These are phyloP conservation scores for Sclerotinia subarctica DNA, from an alignment of 2,329 filamentous ascomycete species.

Conservation along the genomic window DNA sequence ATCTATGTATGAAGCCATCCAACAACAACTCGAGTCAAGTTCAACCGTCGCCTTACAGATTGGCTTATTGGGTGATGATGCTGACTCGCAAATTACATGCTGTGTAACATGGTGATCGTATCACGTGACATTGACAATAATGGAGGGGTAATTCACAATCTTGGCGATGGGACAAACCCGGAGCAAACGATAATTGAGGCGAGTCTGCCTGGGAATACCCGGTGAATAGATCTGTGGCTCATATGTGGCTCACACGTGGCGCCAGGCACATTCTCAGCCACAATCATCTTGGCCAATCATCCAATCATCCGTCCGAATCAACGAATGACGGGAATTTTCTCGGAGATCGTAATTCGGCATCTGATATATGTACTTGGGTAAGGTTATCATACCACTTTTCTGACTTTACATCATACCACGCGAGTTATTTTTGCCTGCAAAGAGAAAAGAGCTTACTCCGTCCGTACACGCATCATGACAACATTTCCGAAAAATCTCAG, in stretches of 20 bases:
- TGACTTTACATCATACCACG: neutral
- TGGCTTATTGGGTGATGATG: too few species aligned
- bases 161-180: too few species aligned
- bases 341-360: slow-evolving; percentile 14
- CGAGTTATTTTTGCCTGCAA: neutral
- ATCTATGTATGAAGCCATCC: too few species aligned
- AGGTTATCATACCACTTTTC: neutral
- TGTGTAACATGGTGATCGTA: too few species aligned
- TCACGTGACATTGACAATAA: neutral
- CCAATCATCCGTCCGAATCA: too few species aligned
- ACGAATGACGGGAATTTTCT: slow-evolving; percentile 1
- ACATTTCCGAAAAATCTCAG: neutral
- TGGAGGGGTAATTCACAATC: neutral
- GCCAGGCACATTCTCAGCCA: too few species aligned
- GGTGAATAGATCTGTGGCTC: too few species aligned
- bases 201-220: too few species aligned
- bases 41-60: neutral
- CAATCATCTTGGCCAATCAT: too few species aligned
- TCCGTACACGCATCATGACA: neutral
- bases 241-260: too few species aligned
- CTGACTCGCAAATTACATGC: neutral
- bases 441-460: neutral
- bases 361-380: too few species aligned
- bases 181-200: too few species aligned
- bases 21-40: neutral